Conservation (phyloP, 23 red algal genomes). For the Pyropia haitanensis region DNA sequence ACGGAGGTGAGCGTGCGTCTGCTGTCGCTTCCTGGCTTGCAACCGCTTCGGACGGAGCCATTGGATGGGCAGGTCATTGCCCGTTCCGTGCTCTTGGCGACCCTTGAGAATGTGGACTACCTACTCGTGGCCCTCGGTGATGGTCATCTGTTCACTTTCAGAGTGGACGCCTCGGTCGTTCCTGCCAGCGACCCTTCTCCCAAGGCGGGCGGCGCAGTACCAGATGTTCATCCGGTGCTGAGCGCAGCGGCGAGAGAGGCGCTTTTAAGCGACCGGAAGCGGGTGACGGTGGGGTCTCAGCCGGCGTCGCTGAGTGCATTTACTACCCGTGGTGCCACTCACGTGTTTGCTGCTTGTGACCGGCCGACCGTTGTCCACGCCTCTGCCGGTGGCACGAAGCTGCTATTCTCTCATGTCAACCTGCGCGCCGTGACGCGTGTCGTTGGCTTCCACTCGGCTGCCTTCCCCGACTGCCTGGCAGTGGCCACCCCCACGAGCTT, state of each 20-base stretch:
- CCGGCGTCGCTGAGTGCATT: constrained; percentile 75
- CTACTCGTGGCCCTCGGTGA: constrained; percentile 64
- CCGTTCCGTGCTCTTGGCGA: constrained; percentile 49
- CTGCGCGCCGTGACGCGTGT: constrained; percentile 83
- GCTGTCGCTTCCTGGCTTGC: constrained; percentile 48
- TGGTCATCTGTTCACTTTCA: constrained; percentile 49
- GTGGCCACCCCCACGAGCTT: constrained; percentile 68
- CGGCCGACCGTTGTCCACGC: constrained; percentile 88
- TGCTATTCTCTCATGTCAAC: constrained; percentile 83
- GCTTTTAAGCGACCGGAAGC: constrained; percentile 47
- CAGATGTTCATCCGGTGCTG: constrained; percentile 4
- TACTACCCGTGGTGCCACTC: constrained; percentile 38
- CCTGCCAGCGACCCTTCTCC: too few species aligned
- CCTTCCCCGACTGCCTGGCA: constrained; percentile 84
- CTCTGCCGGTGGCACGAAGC: constrained; percentile 41
- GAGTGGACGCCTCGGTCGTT: constrained; percentile 15
- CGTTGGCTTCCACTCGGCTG: constrained; percentile 72
- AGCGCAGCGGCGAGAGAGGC: neutral
- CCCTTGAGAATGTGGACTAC: constrained; percentile 63
- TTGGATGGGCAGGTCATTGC: constrained; percentile 62
- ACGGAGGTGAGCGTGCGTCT: constrained; percentile 70
- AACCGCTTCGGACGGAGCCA: constrained; percentile 41
- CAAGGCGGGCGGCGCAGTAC: neutral
- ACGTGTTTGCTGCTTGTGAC: constrained; percentile 92
- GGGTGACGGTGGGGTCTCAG: constrained; percentile 72